These are phyloP conservation scores for Colletotrichum tabaci DNA, from an alignment of 2,329 filamentous ascomycete species.

Conservation along the genomic window DNA sequence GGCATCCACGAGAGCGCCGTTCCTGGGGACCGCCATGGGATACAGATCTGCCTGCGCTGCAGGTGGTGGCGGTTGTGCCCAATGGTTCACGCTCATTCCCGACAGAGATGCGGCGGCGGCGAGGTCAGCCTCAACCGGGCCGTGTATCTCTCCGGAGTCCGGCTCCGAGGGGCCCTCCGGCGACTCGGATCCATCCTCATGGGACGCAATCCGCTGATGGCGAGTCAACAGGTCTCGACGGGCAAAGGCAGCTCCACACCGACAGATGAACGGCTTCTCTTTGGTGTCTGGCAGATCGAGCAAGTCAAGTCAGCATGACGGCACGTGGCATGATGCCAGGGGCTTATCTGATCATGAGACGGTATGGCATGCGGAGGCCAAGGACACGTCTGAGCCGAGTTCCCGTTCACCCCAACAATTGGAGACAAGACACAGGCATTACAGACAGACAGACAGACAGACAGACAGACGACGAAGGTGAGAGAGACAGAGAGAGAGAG, in stretches of 20 bases:
- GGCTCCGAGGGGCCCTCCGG: conserved; percentile 38
- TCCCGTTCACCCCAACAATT: conserved; percentile 6
- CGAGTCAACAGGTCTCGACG: conserved; percentile 61
- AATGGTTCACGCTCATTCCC: conserved; percentile 50
- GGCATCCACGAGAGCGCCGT: conserved; percentile 31
- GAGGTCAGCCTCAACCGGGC: conserved; percentile 48
- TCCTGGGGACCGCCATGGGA: conserved; percentile 30
- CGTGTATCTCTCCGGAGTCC: conserved; percentile 48
- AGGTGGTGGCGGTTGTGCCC: conserved; percentile 40
- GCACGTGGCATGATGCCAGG: conserved; percentile 17
- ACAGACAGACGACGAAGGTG: too few species aligned
- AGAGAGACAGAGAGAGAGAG: too few species aligned
- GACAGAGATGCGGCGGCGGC: conserved; percentile 52
- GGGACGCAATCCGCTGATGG: conserved; percentile 57
- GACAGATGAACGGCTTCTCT: conserved; percentile 62
- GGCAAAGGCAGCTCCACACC: conserved; percentile 61
- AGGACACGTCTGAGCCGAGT: not conserved
- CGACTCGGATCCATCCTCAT: conserved; percentile 48
- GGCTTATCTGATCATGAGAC: conserved; percentile 6
- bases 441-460: too few species aligned
- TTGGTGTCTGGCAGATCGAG: conserved; percentile 57
- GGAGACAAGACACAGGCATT: not conserved
- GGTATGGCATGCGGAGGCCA: not conserved
- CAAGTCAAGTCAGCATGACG: conserved; percentile 26
- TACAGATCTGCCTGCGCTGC: conserved; percentile 22